phyloP scores from a whole-genome alignment of 805 yeast genomes.

The Yarrowia alimentaria region DNA sequence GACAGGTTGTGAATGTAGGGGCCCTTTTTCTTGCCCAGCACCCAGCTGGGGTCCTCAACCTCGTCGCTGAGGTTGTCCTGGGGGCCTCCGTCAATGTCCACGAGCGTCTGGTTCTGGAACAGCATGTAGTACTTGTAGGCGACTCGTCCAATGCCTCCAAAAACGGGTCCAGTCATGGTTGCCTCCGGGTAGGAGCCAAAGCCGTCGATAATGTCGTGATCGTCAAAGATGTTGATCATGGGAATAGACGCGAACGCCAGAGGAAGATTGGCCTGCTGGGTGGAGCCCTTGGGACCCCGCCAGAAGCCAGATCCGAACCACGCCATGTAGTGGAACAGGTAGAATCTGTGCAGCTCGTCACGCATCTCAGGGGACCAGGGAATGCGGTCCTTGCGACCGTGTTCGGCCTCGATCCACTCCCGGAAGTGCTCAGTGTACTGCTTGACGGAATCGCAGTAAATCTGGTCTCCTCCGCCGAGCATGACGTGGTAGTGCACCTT shows the following conservation, averaged over 20 bases:
- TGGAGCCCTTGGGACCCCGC: constrained; percentile 65
- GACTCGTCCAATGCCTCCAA: constrained; percentile 66
- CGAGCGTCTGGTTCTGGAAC: constrained; percentile 79
- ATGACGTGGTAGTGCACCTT: constrained; percentile 78
- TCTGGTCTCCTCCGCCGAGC: constrained; percentile 98
- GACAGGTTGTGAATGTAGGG: constrained; percentile 66
- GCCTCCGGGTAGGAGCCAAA: constrained; percentile 80
- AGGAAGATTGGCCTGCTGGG: constrained; percentile 68
- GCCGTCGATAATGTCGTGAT: constrained; percentile 96
- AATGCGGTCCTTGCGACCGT: constrained; percentile 48
- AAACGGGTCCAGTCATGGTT: constrained; percentile 71
- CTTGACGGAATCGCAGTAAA: constrained; percentile 82
- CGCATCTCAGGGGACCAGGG: constrained; percentile 49
- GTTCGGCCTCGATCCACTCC: constrained; percentile 61
- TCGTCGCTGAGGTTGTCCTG: constrained; percentile 14
- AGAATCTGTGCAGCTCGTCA: constrained; percentile 60
- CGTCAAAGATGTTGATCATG: constrained; percentile 81
- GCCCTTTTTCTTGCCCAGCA: constrained; percentile 56
- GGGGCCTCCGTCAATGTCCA: constrained; percentile 42
- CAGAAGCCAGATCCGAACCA: constrained; percentile 94
- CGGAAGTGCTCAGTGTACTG: constrained; percentile 47
- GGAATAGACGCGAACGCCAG: constrained; percentile 81
- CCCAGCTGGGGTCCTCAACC: constrained; percentile 55
- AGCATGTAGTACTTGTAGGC: constrained; percentile 87
- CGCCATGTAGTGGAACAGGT: constrained; percentile 66